Conservation (phyloP, 495 filamentous ascomycete species). For the Xylaria flabelliformis region DNA sequence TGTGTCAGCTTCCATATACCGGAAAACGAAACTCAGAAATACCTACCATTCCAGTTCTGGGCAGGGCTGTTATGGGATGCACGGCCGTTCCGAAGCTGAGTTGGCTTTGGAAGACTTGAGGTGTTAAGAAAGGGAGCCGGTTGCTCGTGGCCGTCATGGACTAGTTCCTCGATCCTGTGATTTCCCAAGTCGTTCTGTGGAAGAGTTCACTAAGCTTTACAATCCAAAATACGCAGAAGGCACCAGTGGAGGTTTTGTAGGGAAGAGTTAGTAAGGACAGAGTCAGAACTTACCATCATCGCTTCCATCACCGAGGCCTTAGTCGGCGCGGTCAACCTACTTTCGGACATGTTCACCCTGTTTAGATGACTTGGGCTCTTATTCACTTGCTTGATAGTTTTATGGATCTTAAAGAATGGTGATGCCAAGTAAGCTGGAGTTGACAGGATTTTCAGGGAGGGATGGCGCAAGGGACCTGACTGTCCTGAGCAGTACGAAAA, state of each 20-base stretch:
- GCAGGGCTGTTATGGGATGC: not conserved
- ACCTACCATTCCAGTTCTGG: slow-evolving; percentile 30
- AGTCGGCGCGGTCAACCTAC: not conserved
- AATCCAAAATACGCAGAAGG: not conserved
- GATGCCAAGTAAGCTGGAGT: not conserved
- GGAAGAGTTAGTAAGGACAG: not conserved
- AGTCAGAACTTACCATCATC: slow-evolving; percentile 35
- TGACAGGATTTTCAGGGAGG: not conserved
- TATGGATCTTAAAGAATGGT: not conserved
- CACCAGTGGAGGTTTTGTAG: not conserved
- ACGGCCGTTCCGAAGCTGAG: not conserved
- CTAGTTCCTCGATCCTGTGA: slow-evolving; percentile 32
- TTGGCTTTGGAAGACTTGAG: not conserved
- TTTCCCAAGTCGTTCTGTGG: slow-evolving; percentile 36
- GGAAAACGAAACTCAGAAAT: not conserved
- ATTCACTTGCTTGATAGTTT: not conserved
- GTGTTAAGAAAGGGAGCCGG: not conserved
- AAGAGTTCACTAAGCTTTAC: not conserved
- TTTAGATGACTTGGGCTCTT: not conserved
- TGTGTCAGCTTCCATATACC: slow-evolving; percentile 15
- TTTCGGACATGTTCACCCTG: slow-evolving; percentile 8
- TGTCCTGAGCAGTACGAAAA: not conserved
- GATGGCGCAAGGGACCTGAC: not conserved
- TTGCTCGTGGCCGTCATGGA: not conserved
- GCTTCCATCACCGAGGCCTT: slow-evolving; percentile 9